Evolutionary conservation across 441 rosid species (phyloP).

Genomic region (Euphorbia schlechtendalii): DNA sequence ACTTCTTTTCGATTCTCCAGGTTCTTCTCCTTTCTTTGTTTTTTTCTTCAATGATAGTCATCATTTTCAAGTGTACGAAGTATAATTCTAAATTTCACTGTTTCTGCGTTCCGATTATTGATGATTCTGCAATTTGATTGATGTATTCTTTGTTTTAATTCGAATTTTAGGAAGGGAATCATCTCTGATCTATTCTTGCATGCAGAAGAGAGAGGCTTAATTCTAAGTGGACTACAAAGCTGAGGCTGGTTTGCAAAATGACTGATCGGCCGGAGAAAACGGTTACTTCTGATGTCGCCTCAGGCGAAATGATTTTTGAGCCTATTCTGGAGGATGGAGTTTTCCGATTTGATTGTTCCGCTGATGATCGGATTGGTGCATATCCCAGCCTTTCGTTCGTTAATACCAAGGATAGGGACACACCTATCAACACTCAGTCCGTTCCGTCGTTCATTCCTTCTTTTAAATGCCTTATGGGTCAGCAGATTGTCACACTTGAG

Average conservation of each 20-base stretch:
- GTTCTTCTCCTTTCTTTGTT: neutral
- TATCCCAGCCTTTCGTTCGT: constrained; percentile 72
- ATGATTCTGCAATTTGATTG: neutral
- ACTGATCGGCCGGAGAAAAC: constrained; percentile 26
- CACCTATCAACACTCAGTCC: constrained; percentile 28
- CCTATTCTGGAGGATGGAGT: constrained; percentile 69
- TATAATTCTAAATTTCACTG: neutral
- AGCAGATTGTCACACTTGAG: constrained; percentile 69
- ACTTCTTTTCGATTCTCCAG: neutral
- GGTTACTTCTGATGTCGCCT: constrained; percentile 26
- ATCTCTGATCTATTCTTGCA: neutral
- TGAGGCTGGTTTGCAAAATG: constrained; percentile 32
- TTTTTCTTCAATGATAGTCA: neutral
- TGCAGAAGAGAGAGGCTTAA: constrained; percentile 5
- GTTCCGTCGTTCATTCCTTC: constrained; percentile 55
- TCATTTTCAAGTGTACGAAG: neutral
- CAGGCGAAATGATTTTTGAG: constrained; percentile 56
- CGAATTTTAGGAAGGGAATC: neutral
- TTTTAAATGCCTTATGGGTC: constrained; percentile 33
- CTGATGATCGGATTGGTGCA: constrained; percentile 44
- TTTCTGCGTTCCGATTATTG: neutral
- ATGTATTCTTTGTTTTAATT: neutral
- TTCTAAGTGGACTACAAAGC: neutral
- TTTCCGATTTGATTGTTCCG: constrained; percentile 72
- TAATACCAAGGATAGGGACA: constrained; percentile 49